Evolutionary conservation across 345 rosid species (phyloP), one percentile per base, ranked within the genome.

Genomic region (Eucalyptus marginata): DNA sequence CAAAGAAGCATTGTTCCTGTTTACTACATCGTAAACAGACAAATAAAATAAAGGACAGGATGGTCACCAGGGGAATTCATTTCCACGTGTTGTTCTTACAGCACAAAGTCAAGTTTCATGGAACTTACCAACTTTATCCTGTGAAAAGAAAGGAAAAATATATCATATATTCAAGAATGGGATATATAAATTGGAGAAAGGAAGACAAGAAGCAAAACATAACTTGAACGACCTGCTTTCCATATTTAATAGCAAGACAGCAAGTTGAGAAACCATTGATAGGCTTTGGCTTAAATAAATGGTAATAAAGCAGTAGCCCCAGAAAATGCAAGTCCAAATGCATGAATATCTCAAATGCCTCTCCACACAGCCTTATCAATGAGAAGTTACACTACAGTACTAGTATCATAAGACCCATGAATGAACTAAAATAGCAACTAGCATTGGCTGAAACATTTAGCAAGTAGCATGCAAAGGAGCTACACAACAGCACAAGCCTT

Each of bases 41-140:
- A 86, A 49, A 24, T n/a, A 31, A 86, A 49, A 54, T 49, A 18
- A 86, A 49, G 87, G 58, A 86, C 54, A 51, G 46, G 89, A 51
- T 64, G 86, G 58, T 89, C 91, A 90, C 88, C 44, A 86, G 87
- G 90, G 91, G 47, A 10, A 89, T 86, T 86, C 93, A 90, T 90
- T 76, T 76, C 83, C 83, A 76, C 15, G 83, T 76, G 83, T 71
- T 92, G 88, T 52, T 93, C 87, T 92, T 76, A 36, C 27, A 20
- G 46, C 83, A 36, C 29, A 76, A 76, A 36, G 24, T 84, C 88
- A 89, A 90, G 90, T 90, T 91, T 86, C 88, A 90, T 56, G 79
- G 71, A 89, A 95, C 98, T 96, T 96, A 96, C 99, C 99, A 89
- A 96, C 97, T 97, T 97, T 96, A 93, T 97, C 99, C 99, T 97